Conservation (phyloP, 352 stramenopile genomes). For the Phytophthora sojae region DNA sequence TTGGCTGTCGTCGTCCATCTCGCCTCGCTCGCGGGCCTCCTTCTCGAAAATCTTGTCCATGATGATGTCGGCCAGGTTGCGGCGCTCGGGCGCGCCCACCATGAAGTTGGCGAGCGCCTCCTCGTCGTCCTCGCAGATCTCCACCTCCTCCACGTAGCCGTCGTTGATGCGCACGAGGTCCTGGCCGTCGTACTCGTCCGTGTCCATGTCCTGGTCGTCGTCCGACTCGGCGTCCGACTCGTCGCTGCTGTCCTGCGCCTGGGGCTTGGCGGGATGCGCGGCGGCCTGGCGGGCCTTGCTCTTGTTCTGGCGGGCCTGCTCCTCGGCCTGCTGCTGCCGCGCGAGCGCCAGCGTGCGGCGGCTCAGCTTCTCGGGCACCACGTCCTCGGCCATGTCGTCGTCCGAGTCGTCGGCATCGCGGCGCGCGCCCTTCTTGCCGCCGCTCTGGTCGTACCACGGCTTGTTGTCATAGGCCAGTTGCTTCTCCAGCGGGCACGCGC, state of each 20-base stretch:
- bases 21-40: constrained; percentile 85
- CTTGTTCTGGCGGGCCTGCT: constrained; percentile 63
- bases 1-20: constrained; percentile 70
- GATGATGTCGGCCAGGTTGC: constrained; percentile 99
- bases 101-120: constrained; percentile 90
- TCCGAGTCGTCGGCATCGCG: constrained; percentile 64
- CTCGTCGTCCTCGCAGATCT: constrained; percentile 90
- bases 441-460: constrained; percentile 79
- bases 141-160: constrained; percentile 91
- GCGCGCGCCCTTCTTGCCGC: constrained; percentile 30
- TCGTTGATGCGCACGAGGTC: constrained; percentile 92
- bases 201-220: constrained; percentile 89
- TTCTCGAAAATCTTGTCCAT: constrained; percentile 99
- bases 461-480: constrained; percentile 88
- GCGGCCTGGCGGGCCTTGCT: constrained; percentile 27
- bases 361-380: constrained; percentile 84
- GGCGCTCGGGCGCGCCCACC: constrained; percentile 81
- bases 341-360: constrained; percentile 84
- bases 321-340: constrained; percentile 81
- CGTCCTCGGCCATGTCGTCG: constrained; percentile 65
- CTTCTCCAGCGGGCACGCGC: constrained; percentile 87
- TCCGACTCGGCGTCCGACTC: constrained; percentile 54
- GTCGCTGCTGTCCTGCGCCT: constrained; percentile 53
- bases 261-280: constrained; percentile 11
- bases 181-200: constrained; percentile 89